These are phyloP conservation scores for Aspergillus leporis DNA, from an alignment of 495 filamentous ascomycete species.

Conservation along the genomic window DNA sequence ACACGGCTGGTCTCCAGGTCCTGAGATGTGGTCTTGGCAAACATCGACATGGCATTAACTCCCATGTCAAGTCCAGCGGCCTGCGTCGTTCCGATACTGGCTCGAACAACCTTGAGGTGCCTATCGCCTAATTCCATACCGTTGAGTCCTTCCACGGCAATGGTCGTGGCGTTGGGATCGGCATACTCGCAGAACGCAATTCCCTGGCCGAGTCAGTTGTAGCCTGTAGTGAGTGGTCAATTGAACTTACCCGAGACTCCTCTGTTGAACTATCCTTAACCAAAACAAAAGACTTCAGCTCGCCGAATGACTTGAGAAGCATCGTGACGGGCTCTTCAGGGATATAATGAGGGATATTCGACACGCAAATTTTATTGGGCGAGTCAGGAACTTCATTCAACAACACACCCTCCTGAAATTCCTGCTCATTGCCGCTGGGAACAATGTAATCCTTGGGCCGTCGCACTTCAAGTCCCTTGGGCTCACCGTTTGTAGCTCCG, in stretches of 20 bases:
- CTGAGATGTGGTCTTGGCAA: constrained; percentile 84
- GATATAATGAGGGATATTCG: constrained; percentile 84
- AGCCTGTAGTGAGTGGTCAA: neutral
- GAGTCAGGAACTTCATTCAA: constrained; percentile 84
- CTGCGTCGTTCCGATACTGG: constrained; percentile 90
- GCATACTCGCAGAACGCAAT: constrained; percentile 96
- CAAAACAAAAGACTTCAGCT: constrained; percentile 88
- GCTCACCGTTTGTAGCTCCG: constrained; percentile 54
- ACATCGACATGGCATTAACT: constrained; percentile 98
- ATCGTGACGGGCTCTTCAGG: constrained; percentile 89
- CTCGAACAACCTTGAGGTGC: constrained; percentile 79
- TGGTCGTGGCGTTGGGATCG: constrained; percentile 73
- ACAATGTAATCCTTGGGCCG: constrained; percentile 98
- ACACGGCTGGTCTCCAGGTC: constrained; percentile 78
- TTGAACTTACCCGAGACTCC: constrained; percentile 75
- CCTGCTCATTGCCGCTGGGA: constrained; percentile 68
- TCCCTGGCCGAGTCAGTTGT: constrained; percentile 57
- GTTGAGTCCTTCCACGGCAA: constrained; percentile 89
- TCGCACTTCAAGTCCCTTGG: constrained; percentile 73
- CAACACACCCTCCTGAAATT: constrained; percentile 74
- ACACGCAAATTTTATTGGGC: constrained; percentile 90
- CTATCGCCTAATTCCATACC: constrained; percentile 89
- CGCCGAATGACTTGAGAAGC: constrained; percentile 84
- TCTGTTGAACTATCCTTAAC: constrained; percentile 87
- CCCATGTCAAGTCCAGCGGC: constrained; percentile 88